phyloP scores from a whole-genome alignment of 2,329 filamentous ascomycete species.

The Penicillium sclerotiorum region DNA sequence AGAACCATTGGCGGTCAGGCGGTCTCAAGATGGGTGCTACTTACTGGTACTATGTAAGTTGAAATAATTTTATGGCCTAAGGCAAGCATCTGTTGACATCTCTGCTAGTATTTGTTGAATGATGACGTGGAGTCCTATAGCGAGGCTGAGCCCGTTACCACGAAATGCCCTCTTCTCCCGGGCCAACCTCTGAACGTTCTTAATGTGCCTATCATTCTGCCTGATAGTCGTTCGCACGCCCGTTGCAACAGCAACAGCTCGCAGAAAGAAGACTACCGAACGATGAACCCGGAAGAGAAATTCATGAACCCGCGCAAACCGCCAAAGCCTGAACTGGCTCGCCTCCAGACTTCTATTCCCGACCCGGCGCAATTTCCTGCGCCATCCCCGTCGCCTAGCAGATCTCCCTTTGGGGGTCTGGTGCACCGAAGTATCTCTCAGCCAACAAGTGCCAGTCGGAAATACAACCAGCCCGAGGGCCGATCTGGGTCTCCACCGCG shows the following conservation, averaged over 20 bases:
- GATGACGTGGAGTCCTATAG: slow-evolving; percentile 77
- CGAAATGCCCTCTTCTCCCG: slow-evolving; percentile 79
- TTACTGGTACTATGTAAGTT: slow-evolving; percentile 91
- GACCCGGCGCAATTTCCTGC: slow-evolving; percentile 25
- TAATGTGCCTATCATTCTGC: slow-evolving; percentile 72
- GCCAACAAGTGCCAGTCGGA: slow-evolving; percentile 31
- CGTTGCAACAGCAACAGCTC: slow-evolving; percentile 69
- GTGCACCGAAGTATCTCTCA: slow-evolving; percentile 38
- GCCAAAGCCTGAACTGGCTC: slow-evolving; percentile 50
- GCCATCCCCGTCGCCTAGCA: slow-evolving; percentile 31
- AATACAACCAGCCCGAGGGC: slow-evolving; percentile 25
- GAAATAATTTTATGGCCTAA: neutral
- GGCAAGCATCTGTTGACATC: neutral
- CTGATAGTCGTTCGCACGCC: slow-evolving; percentile 50
- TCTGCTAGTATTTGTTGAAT: slow-evolving; percentile 75
- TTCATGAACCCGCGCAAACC: slow-evolving; percentile 69
- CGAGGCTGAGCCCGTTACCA: slow-evolving; percentile 71
- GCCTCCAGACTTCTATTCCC: slow-evolving; percentile 49
- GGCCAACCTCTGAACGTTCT: slow-evolving; percentile 86
- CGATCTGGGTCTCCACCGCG: slow-evolving; percentile 43
- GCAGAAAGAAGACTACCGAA: slow-evolving; percentile 63
- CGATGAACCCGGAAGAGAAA: slow-evolving; percentile 77
- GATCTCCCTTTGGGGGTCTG: slow-evolving; percentile 29
- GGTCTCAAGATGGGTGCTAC: slow-evolving; percentile 89
- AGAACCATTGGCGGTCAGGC: slow-evolving; percentile 66